Base-by-base conservation (phyloP, 495 filamentous ascomycete genomes). In the Aspergillus bridgeri region DNA sequence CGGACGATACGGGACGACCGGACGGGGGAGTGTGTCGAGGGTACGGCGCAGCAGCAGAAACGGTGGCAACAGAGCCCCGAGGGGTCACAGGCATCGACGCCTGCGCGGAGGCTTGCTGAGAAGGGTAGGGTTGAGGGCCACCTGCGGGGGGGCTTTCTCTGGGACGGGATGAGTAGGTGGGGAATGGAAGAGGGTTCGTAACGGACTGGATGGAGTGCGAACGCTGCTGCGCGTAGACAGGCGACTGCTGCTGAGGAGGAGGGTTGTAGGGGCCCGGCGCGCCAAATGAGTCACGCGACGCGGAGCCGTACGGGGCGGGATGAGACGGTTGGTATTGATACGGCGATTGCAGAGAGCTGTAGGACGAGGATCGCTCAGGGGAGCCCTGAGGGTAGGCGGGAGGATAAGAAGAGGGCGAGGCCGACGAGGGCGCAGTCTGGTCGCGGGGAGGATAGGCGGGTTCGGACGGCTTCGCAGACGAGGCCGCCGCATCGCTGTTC, bases 131-230 rank as follows among this genome's bases (percentile, higher is more conserved):
- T 51, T 77, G 77, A 42, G 76, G 54, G 54, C 65, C 56, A 20
- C 67, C 60, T 21, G 70, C 69, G 43, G 75, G 70, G 29, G 79
- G 72, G 64, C 72, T 78, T 54, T 79, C 75, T 64, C 69, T 73
- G 25, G 67, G 64, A 57, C 65, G 65, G 44, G 65, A 71, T 64
- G 71, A 66, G 58, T 71, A 66, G 57, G 60, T 60, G 69, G 72
- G 59, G 59, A 68, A 53, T 55, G 67, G 64, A 54, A 68, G 66
- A 54, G 75, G 77, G 51, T 73, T 70, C 52, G 75, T 64, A 48
- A 76, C 70, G 19, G 73, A 77, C 56, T 82, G 80, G 45, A 77
- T 71, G 25, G 80, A 81, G 48, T 77, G 76, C 38, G 77, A 75
- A 29, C 75, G 75, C 57, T 74, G 75, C 29, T 75, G 73, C 24